phyloP scores from a whole-genome alignment of 495 filamentous ascomycete genomes.

The Apiosordaria backusii region DNA sequence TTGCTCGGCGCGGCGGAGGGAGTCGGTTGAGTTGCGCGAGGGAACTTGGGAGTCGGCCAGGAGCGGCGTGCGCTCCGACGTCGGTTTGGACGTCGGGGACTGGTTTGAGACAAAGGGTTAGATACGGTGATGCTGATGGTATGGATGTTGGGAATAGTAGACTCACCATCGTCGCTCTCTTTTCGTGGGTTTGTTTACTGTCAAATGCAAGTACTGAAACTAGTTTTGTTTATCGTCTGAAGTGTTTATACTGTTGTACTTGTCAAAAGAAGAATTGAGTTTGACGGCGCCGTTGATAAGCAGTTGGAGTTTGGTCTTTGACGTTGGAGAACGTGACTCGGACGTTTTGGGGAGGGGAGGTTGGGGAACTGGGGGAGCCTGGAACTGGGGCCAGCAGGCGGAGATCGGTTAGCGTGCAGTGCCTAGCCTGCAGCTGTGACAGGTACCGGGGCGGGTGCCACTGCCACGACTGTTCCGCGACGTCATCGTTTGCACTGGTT shows the following conservation, averaged over 20 bases:
- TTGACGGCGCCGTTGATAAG: neutral
- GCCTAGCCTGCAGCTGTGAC: conserved; percentile 1
- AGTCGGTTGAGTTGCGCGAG: conserved; percentile 22
- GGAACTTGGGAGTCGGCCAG: conserved; percentile 21
- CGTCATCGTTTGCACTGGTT: too few species aligned
- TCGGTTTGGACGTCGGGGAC: conserved; percentile 24
- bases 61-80: conserved; percentile 34
- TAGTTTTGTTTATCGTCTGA: neutral
- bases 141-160: neutral
- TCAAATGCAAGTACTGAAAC: neutral
- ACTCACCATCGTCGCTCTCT: conserved; percentile 12
- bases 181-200: neutral
- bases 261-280: neutral
- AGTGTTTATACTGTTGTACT: neutral
- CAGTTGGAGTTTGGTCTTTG: too few species aligned
- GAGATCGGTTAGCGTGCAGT: neutral
- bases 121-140: neutral
- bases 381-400: neutral
- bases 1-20: conserved; percentile 28
- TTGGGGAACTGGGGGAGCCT: neutral
- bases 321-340: neutral
- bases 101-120: conserved; percentile 1
- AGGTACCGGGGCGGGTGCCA: conserved; percentile 6
- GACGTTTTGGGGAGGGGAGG: neutral
- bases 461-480: neutral